Percentiles rank a stretch among this genome's conserved stretches.
Conservation (phyloP, 2,329 filamentous ascomycete species). For the Neonectria neomacrospora region DNA sequence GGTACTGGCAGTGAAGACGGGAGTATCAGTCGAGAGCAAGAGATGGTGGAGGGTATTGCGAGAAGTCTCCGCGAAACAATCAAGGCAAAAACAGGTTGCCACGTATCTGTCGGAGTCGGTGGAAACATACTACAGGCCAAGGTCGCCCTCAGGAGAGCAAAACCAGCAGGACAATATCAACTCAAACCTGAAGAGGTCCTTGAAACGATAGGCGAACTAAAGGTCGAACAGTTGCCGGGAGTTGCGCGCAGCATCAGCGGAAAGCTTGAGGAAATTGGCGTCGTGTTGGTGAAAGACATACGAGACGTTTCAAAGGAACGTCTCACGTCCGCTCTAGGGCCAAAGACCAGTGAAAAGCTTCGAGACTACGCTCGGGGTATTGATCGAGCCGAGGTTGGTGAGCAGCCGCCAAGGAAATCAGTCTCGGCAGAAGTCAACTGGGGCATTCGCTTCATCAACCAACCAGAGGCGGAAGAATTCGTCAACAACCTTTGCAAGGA, state of each 20-base stretch:
- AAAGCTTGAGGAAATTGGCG: conserved; percentile 87
- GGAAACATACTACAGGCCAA: conserved; percentile 92
- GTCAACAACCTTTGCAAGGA: conserved; percentile 86
- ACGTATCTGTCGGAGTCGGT: conserved; percentile 93
- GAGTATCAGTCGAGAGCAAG: conserved; percentile 80
- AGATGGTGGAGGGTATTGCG: conserved; percentile 77
- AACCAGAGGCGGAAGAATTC: conserved; percentile 94
- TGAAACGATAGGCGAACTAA: conserved; percentile 79
- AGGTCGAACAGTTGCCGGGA: conserved; percentile 85
- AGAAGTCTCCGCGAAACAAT: conserved; percentile 73
- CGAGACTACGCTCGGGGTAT: conserved; percentile 92
- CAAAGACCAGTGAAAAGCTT: conserved; percentile 91
- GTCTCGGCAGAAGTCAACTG: conserved; percentile 98
- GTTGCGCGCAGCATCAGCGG: conserved; percentile 91
- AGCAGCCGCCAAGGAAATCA: conserved; percentile 87
- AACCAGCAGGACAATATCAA: conserved; percentile 92
- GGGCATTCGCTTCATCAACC: conserved; percentile 94
- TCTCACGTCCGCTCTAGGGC: conserved; percentile 78
- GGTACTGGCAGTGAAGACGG: conserved; percentile 73
- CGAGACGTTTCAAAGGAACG: conserved; percentile 80
- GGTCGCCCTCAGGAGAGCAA: conserved; percentile 88
- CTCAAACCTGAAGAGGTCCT: conserved; percentile 84
- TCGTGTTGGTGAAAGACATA: conserved; percentile 86
- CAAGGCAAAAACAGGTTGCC: conserved; percentile 80
- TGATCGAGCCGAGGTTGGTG: conserved; percentile 85